These are phyloP conservation scores for Leavenworthia alabamica DNA, from an alignment of 345 rosid species.

Conservation along the genomic window DNA sequence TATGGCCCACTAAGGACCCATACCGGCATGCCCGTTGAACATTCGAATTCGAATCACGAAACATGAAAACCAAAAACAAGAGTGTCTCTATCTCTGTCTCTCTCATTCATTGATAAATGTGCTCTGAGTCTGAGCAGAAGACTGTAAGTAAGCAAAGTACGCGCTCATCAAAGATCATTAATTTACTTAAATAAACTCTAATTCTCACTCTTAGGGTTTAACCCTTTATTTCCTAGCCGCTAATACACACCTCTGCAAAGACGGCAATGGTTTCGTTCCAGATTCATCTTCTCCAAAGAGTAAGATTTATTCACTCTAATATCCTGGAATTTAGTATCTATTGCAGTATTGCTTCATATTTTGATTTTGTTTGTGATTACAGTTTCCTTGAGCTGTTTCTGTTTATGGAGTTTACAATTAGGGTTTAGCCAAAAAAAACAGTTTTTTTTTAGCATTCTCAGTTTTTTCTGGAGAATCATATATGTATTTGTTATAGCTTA, in stretches of 20 bases:
- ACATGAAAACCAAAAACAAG: constrained; percentile 7
- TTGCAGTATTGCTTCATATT: too few species aligned
- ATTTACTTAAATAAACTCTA: constrained; percentile 25
- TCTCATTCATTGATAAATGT: constrained; percentile 18
- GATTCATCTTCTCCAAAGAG: background rate
- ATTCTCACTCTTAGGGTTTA: constrained; percentile 16
- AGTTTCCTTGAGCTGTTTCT: too few species aligned
- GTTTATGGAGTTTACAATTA: too few species aligned
- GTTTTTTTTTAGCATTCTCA: too few species aligned
- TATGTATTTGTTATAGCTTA: too few species aligned
- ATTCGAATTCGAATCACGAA: constrained; percentile 5
- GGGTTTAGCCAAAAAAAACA: too few species aligned
- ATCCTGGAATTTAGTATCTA: too few species aligned
- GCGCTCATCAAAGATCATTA: constrained; percentile 18
- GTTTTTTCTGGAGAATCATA: too few species aligned
- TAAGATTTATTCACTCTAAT: too few species aligned
- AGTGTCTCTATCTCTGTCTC: background rate
- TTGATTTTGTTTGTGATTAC: too few species aligned
- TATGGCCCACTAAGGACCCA: background rate
- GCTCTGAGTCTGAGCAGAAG: constrained; percentile 12
- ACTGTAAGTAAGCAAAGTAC: constrained; percentile 23
- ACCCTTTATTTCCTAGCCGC: background rate
- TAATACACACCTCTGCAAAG: background rate
- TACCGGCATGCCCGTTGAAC: background rate
- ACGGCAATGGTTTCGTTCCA: constrained; percentile 2